phyloP scores from a whole-genome alignment of 306 rosid species.

The Abrus precatorius region DNA sequence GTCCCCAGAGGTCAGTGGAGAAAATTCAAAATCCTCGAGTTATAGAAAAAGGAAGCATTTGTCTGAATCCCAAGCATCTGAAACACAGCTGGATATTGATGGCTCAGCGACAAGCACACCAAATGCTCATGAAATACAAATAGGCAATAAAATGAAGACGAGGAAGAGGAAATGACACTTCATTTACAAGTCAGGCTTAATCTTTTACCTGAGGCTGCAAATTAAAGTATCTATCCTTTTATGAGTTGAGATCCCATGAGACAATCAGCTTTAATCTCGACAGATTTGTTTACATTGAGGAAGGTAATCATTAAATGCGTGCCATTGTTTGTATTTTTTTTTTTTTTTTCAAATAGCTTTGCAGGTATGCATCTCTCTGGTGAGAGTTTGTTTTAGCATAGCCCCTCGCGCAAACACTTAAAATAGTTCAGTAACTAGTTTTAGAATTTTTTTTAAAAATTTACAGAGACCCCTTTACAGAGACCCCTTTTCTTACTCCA shows the following conservation, averaged over 20 bases:
- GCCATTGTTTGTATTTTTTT: constrained; percentile 45
- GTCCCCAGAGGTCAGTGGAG: constrained; percentile 47
- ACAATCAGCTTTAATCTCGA: constrained; percentile 35
- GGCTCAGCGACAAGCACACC: constrained; percentile 41
- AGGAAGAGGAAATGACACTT: constrained; percentile 61
- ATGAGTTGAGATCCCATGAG: constrained; percentile 47
- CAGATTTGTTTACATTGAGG: constrained; percentile 42
- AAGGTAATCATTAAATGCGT: constrained; percentile 36
- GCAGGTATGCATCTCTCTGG: constrained; percentile 46
- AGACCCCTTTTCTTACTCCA: constrained; percentile 37
- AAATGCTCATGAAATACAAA: constrained; percentile 46
- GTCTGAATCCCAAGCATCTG: constrained; percentile 57
- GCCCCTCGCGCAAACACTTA: constrained; percentile 20
- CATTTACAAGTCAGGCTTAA: constrained; percentile 45
- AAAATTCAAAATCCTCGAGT: constrained; percentile 49
- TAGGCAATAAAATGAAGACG: constrained; percentile 53
- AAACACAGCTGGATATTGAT: constrained; percentile 38
- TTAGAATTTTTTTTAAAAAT: background rate
- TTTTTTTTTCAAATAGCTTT: constrained; percentile 31
- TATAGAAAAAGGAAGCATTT: constrained; percentile 71
- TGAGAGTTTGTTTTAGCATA: constrained; percentile 45
- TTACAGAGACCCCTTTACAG: background rate
- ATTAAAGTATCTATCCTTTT: constrained; percentile 45
- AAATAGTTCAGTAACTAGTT: constrained; percentile 37
- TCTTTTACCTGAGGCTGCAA: constrained; percentile 40